Conservation (phyloP, 2,329 filamentous ascomycete species). For the Huntiella bhutanensis region DNA sequence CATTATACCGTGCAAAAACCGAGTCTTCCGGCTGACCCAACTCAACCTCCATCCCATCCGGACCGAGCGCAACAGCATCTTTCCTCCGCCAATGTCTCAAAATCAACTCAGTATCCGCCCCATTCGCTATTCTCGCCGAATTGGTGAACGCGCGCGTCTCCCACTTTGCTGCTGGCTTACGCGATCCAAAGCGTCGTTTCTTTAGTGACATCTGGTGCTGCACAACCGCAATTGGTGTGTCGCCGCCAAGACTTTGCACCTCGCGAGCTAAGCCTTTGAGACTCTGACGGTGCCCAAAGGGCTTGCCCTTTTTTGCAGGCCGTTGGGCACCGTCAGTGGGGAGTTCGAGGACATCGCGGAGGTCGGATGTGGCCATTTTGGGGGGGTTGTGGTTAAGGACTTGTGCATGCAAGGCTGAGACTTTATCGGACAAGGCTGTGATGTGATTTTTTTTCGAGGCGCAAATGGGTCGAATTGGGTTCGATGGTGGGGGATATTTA, state of each 20-base stretch:
- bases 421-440: slow-evolving; percentile 3
- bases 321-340: slow-evolving; percentile 38
- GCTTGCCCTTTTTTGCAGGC: slow-evolving; percentile 58
- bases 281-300: slow-evolving; percentile 37
- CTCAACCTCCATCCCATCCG: slow-evolving; percentile 12
- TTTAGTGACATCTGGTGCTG: slow-evolving; percentile 41
- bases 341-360: slow-evolving; percentile 76
- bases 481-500: background rate
- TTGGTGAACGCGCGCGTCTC: slow-evolving; percentile 56
- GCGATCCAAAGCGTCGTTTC: slow-evolving; percentile 33
- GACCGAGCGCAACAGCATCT: slow-evolving; percentile 4
- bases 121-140: slow-evolving; percentile 36
- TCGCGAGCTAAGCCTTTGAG: slow-evolving; percentile 46
- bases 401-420: background rate
- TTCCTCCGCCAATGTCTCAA: slow-evolving; percentile 68
- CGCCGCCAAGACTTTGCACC: slow-evolving; percentile 45
- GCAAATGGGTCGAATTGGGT: background rate
- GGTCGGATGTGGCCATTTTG: slow-evolving; percentile 56
- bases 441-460: slow-evolving; percentile 4
- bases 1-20: slow-evolving; percentile 71
- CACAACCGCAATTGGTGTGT: slow-evolving; percentile 48
- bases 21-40: slow-evolving; percentile 33
- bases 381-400: background rate
- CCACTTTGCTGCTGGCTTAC: slow-evolving; percentile 43
- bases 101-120: slow-evolving; percentile 41